phyloP scores from a whole-genome alignment of 306 rosid species.

The Hylodesmum podocarpum region DNA sequence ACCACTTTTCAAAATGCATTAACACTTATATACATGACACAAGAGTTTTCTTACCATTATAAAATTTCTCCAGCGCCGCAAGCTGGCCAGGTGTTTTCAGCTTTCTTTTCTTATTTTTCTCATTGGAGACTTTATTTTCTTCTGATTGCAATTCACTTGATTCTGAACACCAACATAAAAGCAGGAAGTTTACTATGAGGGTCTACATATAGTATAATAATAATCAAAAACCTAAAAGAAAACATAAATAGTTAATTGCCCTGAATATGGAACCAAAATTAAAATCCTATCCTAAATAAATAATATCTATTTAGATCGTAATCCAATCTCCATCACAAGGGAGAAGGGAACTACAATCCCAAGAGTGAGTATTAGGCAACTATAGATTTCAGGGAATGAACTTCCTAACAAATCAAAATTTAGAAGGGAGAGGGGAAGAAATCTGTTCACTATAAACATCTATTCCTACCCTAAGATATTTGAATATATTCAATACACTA shows the following conservation, averaged over 20 bases:
- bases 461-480: neutral
- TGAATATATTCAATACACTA: no score
- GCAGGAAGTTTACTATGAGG: neutral
- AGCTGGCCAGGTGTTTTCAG: slow-evolving; percentile 88
- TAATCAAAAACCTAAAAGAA: neutral
- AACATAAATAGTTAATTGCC: neutral
- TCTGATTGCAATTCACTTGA: slow-evolving; percentile 64
- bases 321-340: neutral
- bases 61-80: slow-evolving; percentile 77
- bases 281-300: neutral
- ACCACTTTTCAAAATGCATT: slow-evolving; percentile 16
- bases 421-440: neutral
- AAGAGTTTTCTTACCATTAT: slow-evolving; percentile 58
- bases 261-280: neutral
- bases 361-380: neutral
- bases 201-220: neutral
- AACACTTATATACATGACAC: slow-evolving; percentile 14
- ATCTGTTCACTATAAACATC: neutral
- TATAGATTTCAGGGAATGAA: neutral
- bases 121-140: slow-evolving; percentile 65
- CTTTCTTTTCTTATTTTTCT: slow-evolving; percentile 74
- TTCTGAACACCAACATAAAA: slow-evolving; percentile 54
- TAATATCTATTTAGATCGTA: neutral
- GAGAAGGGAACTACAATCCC: neutral
- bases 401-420: neutral